These are phyloP conservation scores for Lactarius indigo DNA, from an alignment of 768 basidiomycete species.

Conservation along the genomic window DNA sequence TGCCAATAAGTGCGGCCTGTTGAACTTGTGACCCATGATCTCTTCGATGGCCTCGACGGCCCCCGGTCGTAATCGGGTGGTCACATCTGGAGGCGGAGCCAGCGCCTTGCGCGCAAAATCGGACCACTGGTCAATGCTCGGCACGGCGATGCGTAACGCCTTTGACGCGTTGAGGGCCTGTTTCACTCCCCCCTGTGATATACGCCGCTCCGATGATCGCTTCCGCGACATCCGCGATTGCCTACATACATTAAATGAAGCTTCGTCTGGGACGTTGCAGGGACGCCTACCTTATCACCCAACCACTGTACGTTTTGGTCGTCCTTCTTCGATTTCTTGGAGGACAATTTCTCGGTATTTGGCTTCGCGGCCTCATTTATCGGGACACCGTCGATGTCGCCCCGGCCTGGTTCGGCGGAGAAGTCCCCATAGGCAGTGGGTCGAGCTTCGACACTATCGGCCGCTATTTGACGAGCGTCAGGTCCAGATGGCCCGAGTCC, in stretches of 20 bases:
- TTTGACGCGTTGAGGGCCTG: conserved; percentile 63
- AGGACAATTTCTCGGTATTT: background rate
- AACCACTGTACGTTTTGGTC: conserved; percentile 51
- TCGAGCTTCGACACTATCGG: background rate
- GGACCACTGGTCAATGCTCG: conserved; percentile 61
- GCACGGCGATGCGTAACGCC: conserved; percentile 61
- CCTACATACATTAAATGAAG: conserved; percentile 39
- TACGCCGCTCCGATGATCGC: conserved; percentile 83
- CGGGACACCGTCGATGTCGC: background rate
- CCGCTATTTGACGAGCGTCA: background rate
- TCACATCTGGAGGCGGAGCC: conserved; percentile 42
- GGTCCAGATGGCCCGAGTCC: background rate
- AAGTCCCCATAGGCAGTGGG: background rate
- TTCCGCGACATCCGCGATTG: conserved; percentile 80
- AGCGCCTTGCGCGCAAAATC: conserved; percentile 57
- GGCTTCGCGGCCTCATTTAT: conserved; percentile 4
- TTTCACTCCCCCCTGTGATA: conserved; percentile 65
- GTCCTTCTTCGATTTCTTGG: conserved; percentile 28
- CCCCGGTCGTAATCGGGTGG: conserved; percentile 44
- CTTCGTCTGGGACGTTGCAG: conserved; percentile 5
- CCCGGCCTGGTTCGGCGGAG: background rate
- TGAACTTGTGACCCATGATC: conserved; percentile 62
- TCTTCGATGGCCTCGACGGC: conserved; percentile 55
- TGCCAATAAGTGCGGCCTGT: conserved; percentile 57
- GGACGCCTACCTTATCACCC: conserved; percentile 68